Evolutionary conservation across 305 asterid genomes (phyloP).

Genomic region (Fraxinus latifolia): DNA sequence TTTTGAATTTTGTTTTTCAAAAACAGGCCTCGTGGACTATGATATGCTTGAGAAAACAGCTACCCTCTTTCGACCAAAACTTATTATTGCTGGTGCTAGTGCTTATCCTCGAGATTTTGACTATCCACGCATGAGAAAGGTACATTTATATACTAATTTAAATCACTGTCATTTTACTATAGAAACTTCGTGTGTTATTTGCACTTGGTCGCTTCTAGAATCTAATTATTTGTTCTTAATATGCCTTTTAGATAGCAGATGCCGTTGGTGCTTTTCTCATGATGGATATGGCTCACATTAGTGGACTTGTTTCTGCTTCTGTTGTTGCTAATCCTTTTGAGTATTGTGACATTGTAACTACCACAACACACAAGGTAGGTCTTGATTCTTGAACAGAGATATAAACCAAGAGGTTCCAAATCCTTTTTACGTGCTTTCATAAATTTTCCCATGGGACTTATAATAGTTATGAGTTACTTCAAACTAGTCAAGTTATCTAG

Average conservation of each 20-base stretch:
- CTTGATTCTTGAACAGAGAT: neutral
- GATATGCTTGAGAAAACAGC: conserved; percentile 94
- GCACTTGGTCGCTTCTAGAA: neutral
- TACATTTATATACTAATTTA: conserved; percentile 16
- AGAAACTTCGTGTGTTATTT: neutral
- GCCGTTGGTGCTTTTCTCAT: conserved; percentile 89
- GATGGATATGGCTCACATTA: conserved; percentile 99
- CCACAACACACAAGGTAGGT: conserved; percentile 90
- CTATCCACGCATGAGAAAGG: conserved; percentile 88
- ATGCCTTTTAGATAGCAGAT: conserved; percentile 70
- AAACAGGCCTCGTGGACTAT: conserved; percentile 76
- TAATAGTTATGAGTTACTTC: neutral
- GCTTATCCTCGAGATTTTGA: conserved; percentile 95
- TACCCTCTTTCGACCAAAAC: conserved; percentile 82
- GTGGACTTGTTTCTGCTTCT: conserved; percentile 94
- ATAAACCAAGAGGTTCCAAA: neutral
- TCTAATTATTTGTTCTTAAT: conserved; percentile 19
- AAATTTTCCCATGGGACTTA: neutral
- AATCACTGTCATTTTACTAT: neutral
- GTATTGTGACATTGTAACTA: conserved; percentile 88
- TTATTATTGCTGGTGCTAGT: conserved; percentile 93
- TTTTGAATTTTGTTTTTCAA: conserved; percentile 11
- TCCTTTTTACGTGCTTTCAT: neutral
- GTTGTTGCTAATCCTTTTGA: conserved; percentile 94
- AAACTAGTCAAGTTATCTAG: neutral